These are phyloP conservation scores for Lactifluus rugatus DNA, from an alignment of 768 basidiomycete genomes.

Conservation along the genomic window DNA sequence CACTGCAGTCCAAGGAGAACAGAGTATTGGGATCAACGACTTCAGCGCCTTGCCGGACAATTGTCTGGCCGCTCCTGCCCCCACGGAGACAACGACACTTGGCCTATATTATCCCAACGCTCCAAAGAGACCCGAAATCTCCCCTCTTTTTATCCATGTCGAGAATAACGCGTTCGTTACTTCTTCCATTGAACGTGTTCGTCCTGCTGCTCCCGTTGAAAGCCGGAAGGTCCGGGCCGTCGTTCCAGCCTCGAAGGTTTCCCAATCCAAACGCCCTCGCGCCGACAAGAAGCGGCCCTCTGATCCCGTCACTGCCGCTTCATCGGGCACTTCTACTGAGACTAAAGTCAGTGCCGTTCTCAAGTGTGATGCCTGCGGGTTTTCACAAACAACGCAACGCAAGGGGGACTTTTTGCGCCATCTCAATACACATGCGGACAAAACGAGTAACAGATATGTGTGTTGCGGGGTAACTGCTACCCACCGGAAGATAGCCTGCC, in stretches of 20 bases:
- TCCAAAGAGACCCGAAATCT: background rate
- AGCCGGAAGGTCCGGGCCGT: background rate
- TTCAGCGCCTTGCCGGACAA: background rate
- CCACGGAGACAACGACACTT: background rate
- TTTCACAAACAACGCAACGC: background rate
- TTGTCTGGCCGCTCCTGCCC: background rate
- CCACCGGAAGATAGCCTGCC: background rate
- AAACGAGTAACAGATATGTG: background rate
- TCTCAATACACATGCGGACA: background rate
- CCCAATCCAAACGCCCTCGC: background rate
- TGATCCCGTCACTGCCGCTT: background rate
- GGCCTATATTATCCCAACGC: constrained; percentile 3
- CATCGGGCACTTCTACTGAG: too few relatives aligned
- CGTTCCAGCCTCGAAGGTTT: background rate
- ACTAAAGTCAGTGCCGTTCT: background rate
- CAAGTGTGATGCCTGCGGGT: background rate
- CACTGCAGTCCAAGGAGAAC: background rate
- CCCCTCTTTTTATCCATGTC: background rate
- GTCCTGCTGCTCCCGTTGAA: background rate
- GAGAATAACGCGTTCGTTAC: background rate
- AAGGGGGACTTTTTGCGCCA: constrained; percentile 9
- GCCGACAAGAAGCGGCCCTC: background rate
- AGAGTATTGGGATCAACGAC: background rate
- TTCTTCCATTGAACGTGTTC: background rate
- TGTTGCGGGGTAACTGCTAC: constrained; percentile 8